Evolutionary conservation across 2,329 filamentous ascomycete species (phyloP), one percentile per base, ranked within the genome.

Genomic region (Alternaria arborescens): DNA sequence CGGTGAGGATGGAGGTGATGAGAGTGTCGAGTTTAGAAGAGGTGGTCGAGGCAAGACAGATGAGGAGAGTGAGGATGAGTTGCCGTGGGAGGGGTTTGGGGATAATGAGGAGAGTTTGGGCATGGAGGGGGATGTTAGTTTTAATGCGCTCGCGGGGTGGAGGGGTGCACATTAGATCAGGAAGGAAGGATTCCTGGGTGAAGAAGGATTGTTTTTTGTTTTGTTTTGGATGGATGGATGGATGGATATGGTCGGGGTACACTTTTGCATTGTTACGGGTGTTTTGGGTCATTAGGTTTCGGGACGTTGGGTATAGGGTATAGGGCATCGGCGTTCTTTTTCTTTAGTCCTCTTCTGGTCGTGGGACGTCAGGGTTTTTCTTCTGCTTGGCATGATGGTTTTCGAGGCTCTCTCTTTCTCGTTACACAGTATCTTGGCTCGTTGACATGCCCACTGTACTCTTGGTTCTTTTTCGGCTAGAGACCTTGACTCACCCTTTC

Each of bases 31-130:
- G 30, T 36, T 70, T 38, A 60, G 58, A 10, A 40, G 44, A 12
- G 38, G 57, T 10, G 30, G 22, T 6, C 24, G 22, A 22, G 64
- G 53, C n/a, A 52, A 30, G 1, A 60, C 22, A 26, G 56, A 41
- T 2, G 43, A 54, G 51, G 46, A 57, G 47, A 62, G 57, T 54
- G 63, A 68, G 22, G 71, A 65, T 5, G 70, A 78, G 53, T 64
- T 79, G 62, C 78, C 78, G 0, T 80, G 77, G 77, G 77, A 79
- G 38, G 78, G 78, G 0, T 78, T 79, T 50, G 76, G 74, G 8
- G 40, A 42, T 18, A 8, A 16, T 28, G 76, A 77, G 12, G 63
- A 62, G 36, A 20, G 36, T 20, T 2, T 40, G 1, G 54, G 55
- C 8, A 52, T 61, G 22, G 68, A 65, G 22, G 68, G 63, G 0